Conservation (phyloP, 2,329 filamentous ascomycete species). For the Aureobasidium sp. region DNA sequence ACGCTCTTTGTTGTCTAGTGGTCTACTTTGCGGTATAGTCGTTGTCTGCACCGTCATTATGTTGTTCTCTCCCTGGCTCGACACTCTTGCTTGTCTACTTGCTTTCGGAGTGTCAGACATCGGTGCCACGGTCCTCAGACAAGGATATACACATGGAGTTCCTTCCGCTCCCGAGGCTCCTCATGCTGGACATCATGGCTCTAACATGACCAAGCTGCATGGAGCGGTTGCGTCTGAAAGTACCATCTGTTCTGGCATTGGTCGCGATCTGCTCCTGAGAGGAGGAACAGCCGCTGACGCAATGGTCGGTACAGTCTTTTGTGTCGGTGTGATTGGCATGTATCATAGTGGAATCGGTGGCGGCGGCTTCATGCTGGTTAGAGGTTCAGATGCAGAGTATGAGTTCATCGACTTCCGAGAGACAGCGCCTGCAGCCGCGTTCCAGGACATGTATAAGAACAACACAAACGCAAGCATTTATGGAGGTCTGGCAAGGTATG, state of each 20-base stretch:
- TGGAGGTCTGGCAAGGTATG: constrained; percentile 55
- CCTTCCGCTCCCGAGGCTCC: neutral
- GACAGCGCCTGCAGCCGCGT: constrained; percentile 73
- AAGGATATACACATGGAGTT: neutral
- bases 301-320: constrained; percentile 41
- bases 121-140: neutral
- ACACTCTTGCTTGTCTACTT: neutral
- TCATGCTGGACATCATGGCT: neutral
- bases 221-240: constrained; percentile 43
- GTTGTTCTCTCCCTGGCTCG: constrained; percentile 7
- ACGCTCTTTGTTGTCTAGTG: neutral
- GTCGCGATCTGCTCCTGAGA: constrained; percentile 37
- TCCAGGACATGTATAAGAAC: constrained; percentile 75
- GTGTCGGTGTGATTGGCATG: constrained; percentile 44
- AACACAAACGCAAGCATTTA: constrained; percentile 60
- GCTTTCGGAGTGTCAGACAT: neutral
- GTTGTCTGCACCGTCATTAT: neutral
- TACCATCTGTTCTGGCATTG: constrained; percentile 40
- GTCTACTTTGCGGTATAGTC: neutral
- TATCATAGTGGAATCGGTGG: constrained; percentile 65
- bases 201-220: constrained; percentile 17
- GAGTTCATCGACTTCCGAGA: constrained; percentile 89
- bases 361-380: constrained; percentile 82
- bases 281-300: constrained; percentile 48
- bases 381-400: constrained; percentile 64